Evolutionary conservation across 768 basidiomycete species (phyloP).

Genomic region (Rubroboletus pulcherrimus): DNA sequence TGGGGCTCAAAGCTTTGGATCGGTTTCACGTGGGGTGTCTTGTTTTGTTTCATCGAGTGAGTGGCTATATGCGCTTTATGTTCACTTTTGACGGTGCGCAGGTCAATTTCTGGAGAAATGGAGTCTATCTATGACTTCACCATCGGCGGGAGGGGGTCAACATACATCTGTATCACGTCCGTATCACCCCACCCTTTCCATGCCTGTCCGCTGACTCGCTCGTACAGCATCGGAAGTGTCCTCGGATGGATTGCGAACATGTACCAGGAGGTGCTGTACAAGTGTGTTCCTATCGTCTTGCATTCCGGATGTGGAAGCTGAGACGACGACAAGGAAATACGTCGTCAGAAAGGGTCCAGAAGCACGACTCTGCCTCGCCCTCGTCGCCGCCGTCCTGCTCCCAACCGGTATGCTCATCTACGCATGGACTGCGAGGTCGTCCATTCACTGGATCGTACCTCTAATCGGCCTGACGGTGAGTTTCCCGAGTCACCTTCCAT

Average conservation of each 20-base stretch:
- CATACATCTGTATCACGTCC: slow-evolving; percentile 57
- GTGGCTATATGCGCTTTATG: slow-evolving; percentile 1
- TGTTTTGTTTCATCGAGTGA: slow-evolving; percentile 65
- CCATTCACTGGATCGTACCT: slow-evolving; percentile 56
- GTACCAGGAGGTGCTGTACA: slow-evolving; percentile 49
- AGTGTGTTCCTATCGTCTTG: slow-evolving; percentile 30
- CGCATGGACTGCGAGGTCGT: slow-evolving; percentile 58
- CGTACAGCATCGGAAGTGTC: slow-evolving; percentile 49
- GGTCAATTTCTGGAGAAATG: slow-evolving; percentile 58
- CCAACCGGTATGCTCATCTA: slow-evolving; percentile 69
- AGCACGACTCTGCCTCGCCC: slow-evolving; percentile 58
- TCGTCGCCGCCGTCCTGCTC: slow-evolving; percentile 49
- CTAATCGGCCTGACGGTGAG: slow-evolving; percentile 26
- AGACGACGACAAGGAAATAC: slow-evolving; percentile 25
- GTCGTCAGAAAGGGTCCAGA: slow-evolving; percentile 41
- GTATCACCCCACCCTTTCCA: slow-evolving; percentile 11
- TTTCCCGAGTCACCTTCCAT: background rate
- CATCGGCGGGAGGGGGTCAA: slow-evolving; percentile 53
- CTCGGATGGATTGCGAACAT: slow-evolving; percentile 45
- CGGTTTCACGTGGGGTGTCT: slow-evolving; percentile 72
- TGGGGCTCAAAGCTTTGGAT: slow-evolving; percentile 52
- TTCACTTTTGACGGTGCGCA: slow-evolving; percentile 20
- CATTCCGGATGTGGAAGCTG: background rate
- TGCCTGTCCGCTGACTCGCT: background rate
- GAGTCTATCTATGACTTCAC: slow-evolving; percentile 54